Conservation (phyloP, 495 filamentous ascomycete species). For the Aspergillus bridgeri region DNA sequence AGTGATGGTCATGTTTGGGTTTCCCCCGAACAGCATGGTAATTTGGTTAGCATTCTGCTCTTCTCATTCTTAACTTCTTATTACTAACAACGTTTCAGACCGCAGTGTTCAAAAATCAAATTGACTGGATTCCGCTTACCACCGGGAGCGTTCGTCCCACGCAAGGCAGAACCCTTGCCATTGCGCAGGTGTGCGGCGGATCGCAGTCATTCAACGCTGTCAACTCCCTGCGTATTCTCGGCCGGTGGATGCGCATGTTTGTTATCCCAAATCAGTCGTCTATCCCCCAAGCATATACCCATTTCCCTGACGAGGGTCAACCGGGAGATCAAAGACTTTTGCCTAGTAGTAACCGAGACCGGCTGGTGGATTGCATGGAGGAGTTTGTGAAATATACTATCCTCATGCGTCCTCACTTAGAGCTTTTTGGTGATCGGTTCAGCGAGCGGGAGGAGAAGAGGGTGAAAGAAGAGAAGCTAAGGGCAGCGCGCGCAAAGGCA, state of each 20-base stretch:
- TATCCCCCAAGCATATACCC: slow-evolving; percentile 62
- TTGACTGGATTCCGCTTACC: slow-evolving; percentile 69
- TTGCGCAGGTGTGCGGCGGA: slow-evolving; percentile 64
- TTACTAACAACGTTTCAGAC: slow-evolving; percentile 39
- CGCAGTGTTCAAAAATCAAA: slow-evolving; percentile 71
- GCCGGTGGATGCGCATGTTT: slow-evolving; percentile 79
- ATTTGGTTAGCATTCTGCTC: slow-evolving; percentile 39
- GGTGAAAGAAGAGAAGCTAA: slow-evolving; percentile 2
- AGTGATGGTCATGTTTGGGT: slow-evolving; percentile 70
- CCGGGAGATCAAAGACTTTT: slow-evolving; percentile 54
- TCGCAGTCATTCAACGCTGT: slow-evolving; percentile 72
- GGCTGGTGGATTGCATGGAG: slow-evolving; percentile 74
- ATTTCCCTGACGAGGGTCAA: slow-evolving; percentile 54
- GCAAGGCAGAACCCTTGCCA: slow-evolving; percentile 62
- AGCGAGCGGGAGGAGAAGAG: slow-evolving; percentile 50
- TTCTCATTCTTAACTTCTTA: neutral
- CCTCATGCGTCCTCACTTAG: slow-evolving; percentile 59
- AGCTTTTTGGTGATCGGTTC: slow-evolving; percentile 62
- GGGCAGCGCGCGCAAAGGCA: too few relatives aligned
- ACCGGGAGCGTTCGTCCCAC: slow-evolving; percentile 65
- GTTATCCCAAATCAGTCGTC: slow-evolving; percentile 67
- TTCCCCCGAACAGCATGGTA: slow-evolving; percentile 69
- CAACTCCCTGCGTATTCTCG: slow-evolving; percentile 66
- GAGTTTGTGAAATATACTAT: slow-evolving; percentile 74
- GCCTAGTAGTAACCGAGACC: slow-evolving; percentile 60